A percentile compares a stretch with the other conserved stretches of the same genome.
These are phyloP conservation scores for Gossypium davidsonii DNA, from an alignment of 441 rosid genomes.

Conservation along the genomic window DNA sequence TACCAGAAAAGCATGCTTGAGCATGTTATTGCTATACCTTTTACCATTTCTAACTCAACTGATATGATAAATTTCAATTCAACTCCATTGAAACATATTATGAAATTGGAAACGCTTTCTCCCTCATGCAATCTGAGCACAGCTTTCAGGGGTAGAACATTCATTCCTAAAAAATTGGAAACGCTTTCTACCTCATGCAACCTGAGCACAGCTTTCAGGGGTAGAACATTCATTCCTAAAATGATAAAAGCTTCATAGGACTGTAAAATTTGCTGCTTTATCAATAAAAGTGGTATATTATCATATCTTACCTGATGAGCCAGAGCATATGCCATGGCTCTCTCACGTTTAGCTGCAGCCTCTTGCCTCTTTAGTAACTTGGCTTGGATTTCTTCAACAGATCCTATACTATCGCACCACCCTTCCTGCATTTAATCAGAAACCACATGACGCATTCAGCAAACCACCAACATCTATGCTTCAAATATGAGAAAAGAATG, in stretches of 20 bases:
- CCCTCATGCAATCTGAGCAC: neutral
- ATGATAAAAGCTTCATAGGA: neutral
- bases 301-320: constrained; percentile 73
- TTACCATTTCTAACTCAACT: constrained; percentile 1
- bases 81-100: neutral
- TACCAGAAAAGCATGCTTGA: neutral
- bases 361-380: constrained; percentile 88
- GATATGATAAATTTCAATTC: neutral
- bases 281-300: constrained; percentile 2
- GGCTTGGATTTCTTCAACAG: constrained; percentile 91
- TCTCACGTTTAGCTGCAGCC: constrained; percentile 99
- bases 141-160: neutral
- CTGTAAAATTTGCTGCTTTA: neutral
- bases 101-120: neutral
- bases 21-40: neutral
- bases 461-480: constrained; percentile 13
- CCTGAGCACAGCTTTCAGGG: neutral
- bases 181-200: neutral
- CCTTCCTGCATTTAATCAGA: constrained; percentile 61
- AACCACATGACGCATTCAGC: constrained; percentile 17
- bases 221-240: neutral
- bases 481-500: neutral
- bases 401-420: constrained; percentile 95
- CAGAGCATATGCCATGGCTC: constrained; percentile 98
- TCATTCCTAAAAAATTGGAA: neutral